Evolutionary conservation across 2,329 filamentous ascomycete genomes (phyloP), one percentile per base, ranked within the genome.

Genomic region (Alternaria sp.): DNA sequence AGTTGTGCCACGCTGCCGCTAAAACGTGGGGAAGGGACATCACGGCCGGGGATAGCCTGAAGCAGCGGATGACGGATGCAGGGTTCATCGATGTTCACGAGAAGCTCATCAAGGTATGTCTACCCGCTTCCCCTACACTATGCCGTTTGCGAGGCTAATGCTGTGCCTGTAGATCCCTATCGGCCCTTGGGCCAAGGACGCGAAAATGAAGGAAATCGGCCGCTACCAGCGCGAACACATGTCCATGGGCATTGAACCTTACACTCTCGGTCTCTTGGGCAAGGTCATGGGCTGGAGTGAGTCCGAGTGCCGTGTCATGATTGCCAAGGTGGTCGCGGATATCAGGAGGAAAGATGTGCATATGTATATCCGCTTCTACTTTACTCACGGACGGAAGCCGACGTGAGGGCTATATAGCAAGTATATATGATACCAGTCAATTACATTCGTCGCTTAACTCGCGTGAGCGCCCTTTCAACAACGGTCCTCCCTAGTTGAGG

Each of bases 121-220:
- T 21, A 21, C 26, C 7, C 36, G 19, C 4, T 21, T 10, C 21
- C 5, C 6, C 9, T 36, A 6, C 13, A 36, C 6, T 15, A 15
- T 9, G 21, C 47, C 21, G 28, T 28, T 8, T n/a, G 12, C 36
- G 12, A 17, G 50, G 13, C 63, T 66, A 45, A 71, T 51, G 40
- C 30, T 25, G 36, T 28, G 26, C 10, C 43, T 15, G 11, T 9
- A 78, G 76, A 66, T 79, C 23, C 77, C 77, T 13, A 67, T 78
- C 23, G 77, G 76, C 13, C 72, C 76, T 2, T 86, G 84, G 84
- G 79, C 83, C 6, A 82, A 82, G 54, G 83, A 86, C 54, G 77
- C 79, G 1, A 81, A 81, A 57, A 81, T 84, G 79, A 86, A 85
- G 69, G 81, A 84, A 65, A 80, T 86, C 21, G 84, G 84, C 15